Conservation (phyloP, 441 rosid genomes). For the Jatropha podagrica region DNA sequence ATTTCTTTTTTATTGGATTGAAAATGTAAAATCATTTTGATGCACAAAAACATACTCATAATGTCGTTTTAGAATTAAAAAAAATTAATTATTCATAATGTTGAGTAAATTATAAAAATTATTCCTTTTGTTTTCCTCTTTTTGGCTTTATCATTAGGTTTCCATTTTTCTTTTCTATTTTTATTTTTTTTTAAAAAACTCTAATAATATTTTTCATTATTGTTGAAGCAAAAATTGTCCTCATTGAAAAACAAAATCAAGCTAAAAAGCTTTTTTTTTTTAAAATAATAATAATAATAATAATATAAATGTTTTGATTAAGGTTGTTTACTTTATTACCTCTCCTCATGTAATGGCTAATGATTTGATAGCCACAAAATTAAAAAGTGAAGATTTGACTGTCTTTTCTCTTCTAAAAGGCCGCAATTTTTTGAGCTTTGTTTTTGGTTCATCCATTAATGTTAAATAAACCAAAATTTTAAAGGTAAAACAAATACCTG, state of each 20-base stretch:
- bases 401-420: neutral
- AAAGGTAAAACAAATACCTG: neutral
- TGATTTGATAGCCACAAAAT: neutral
- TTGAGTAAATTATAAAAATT: no score
- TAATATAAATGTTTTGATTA: neutral
- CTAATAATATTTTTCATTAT: neutral
- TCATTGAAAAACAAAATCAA: neutral
- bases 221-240: conserved; percentile 6
- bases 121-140: neutral
- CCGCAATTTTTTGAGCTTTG: neutral
- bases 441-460: neutral
- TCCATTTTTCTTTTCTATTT: no score
- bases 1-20: no score
- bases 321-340: neutral
- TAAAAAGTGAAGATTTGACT: neutral
- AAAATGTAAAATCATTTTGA: no score
- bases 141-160: neutral
- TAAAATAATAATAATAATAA: neutral
- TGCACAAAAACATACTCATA: no score
- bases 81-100: no score
- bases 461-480: neutral
- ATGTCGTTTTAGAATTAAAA: no score
- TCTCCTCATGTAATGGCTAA: neutral
- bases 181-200: neutral
- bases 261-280: neutral